A percentile compares a stretch with the other conserved stretches of the same genome.
Evolutionary conservation across 192 early-diverging fungal species (phyloP).

Genomic region (Coemansia reversa): DNA sequence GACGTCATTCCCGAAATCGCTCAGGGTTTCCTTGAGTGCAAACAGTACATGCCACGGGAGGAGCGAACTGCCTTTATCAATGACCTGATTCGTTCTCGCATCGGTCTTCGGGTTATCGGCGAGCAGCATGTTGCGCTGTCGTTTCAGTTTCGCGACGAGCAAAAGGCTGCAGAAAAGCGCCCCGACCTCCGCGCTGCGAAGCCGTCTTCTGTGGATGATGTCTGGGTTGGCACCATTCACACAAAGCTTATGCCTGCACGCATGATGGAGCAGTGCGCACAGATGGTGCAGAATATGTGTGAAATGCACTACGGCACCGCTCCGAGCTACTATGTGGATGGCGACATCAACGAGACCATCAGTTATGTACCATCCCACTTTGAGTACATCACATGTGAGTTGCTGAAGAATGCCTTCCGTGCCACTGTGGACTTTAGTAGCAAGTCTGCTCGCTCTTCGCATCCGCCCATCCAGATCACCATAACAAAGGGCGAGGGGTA

Average conservation of each 20-base stretch:
- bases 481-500: constrained; percentile 75
- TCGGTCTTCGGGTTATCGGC: constrained; percentile 88
- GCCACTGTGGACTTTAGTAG: constrained; percentile 78
- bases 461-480: constrained; percentile 84
- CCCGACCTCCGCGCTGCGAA: not conserved
- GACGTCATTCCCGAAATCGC: constrained; percentile 91
- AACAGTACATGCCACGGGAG: constrained; percentile 77
- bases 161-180: constrained; percentile 6
- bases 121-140: constrained; percentile 86
- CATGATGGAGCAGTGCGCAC: constrained; percentile 66
- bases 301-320: constrained; percentile 87
- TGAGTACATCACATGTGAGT: constrained; percentile 90
- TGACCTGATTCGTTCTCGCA: constrained; percentile 85
- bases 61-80: constrained; percentile 75
- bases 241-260: constrained; percentile 65
- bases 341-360: constrained; percentile 47
- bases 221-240: constrained; percentile 85
- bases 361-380: constrained; percentile 88
- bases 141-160: constrained; percentile 49
- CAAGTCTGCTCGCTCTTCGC: constrained; percentile 44
- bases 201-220: constrained; percentile 19
- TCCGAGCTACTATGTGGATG: constrained; percentile 68
- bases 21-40: constrained; percentile 87
- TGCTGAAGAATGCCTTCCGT: constrained; percentile 85
- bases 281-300: constrained; percentile 81